Evolutionary conservation across 345 rosid genomes (phyloP).

Genomic region (Salix brachista): DNA sequence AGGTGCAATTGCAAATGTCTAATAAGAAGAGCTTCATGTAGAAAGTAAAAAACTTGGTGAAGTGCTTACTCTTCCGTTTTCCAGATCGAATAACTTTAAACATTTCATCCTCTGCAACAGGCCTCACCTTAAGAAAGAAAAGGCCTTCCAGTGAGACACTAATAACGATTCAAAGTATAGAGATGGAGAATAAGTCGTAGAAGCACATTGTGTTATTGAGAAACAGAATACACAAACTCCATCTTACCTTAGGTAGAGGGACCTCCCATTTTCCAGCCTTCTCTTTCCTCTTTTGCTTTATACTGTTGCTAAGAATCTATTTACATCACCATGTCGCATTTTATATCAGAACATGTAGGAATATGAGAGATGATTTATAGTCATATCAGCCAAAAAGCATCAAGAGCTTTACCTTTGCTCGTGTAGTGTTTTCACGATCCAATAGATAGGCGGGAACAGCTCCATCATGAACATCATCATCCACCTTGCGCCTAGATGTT

Average conservation of each 20-base stretch:
- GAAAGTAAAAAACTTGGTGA: neutral
- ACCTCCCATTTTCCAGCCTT: conserved; percentile 99
- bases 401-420: conserved; percentile 56
- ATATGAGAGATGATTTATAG: neutral
- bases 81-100: conserved; percentile 87
- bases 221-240: neutral
- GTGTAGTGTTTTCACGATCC: conserved; percentile 83
- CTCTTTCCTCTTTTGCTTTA: conserved; percentile 95
- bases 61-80: conserved; percentile 73
- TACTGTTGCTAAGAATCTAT: conserved; percentile 86
- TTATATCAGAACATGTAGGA: neutral
- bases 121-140: conserved; percentile 66
- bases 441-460: conserved; percentile 92
- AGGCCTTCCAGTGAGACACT: conserved; percentile 4
- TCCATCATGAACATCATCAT: conserved; percentile 86
- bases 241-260: conserved; percentile 74
- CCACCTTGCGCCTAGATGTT: conserved; percentile 70
- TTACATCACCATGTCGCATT: conserved; percentile 5
- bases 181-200: neutral
- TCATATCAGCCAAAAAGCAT: neutral
- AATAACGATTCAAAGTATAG: neutral
- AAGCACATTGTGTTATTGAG: neutral
- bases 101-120: conserved; percentile 99
- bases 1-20: neutral
- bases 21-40: neutral